These are phyloP conservation scores for Exophiala sp. DNA, from an alignment of 2,329 filamentous ascomycete species.

Conservation along the genomic window DNA sequence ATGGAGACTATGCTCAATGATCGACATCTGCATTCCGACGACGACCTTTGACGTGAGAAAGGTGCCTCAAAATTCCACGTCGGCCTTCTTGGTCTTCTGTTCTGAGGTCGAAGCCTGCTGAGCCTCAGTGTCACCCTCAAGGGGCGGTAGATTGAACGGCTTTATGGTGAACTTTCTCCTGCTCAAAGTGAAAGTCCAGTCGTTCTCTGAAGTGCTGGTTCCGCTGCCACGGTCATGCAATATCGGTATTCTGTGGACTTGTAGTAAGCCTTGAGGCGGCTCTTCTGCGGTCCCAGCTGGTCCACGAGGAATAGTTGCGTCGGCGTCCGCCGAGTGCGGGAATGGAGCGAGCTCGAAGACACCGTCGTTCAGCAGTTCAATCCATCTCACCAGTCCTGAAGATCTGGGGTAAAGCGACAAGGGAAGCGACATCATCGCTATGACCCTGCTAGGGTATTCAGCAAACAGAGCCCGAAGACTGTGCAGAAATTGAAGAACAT, in stretches of 20 bases:
- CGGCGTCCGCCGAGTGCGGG: conserved; percentile 57
- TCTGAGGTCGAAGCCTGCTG: conserved; percentile 47
- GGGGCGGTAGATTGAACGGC: conserved; percentile 82
- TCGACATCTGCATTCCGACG: conserved; percentile 35
- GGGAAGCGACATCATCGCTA: conserved; percentile 72
- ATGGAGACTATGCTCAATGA: conserved; percentile 58
- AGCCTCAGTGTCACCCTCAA: conserved; percentile 69
- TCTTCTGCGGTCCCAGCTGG: conserved; percentile 60
- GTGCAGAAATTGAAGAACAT: conserved; percentile 78
- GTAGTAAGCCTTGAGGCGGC: conserved; percentile 79
- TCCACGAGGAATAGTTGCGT: conserved; percentile 23
- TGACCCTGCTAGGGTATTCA: conserved; percentile 61
- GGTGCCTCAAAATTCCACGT: conserved; percentile 67
- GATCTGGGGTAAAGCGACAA: conserved; percentile 73
- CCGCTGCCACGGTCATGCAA: conserved; percentile 84
- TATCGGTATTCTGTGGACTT: conserved; percentile 76
- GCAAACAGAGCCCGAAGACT: conserved; percentile 71
- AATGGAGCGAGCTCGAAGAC: conserved; percentile 78
- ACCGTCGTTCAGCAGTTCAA: conserved; percentile 79
- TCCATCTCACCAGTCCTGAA: conserved; percentile 76
- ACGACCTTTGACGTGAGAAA: conserved; percentile 5
- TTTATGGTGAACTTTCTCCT: conserved; percentile 78
- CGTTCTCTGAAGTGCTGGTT: conserved; percentile 68
- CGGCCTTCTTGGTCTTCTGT: conserved; percentile 58
- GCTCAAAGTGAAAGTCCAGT: conserved; percentile 87